Evolutionary conservation across 2,329 filamentous ascomycete species (phyloP), one percentile per base, ranked within the genome.

Genomic region (Nigrospora osmanthi): DNA sequence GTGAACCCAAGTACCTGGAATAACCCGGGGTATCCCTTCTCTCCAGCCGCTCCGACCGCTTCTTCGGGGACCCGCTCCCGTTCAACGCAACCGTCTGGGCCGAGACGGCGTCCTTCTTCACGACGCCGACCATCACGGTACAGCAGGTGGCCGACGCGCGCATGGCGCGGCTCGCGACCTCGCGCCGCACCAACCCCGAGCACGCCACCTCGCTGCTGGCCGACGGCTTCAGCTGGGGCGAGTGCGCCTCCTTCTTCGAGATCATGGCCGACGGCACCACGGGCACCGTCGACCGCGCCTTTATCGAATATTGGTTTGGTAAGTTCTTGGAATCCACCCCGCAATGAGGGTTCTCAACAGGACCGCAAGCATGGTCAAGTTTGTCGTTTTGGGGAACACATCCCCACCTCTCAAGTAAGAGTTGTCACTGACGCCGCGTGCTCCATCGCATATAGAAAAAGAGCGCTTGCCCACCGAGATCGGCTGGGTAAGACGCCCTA

Each of bases 101-200:
- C 43, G 40, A 54, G 42, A 56, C 52, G 2, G 45, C 44, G 33
- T 46, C 49, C 2, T 52, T 45, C 44, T 54, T 46, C 47, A 52
- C 53, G 3, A 49, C 47, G 3, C 48, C 52, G 13, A 43, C 49
- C 13, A 46, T 55, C 39, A 40, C 43, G 30, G 31, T 55, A 4
- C 42, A 51, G 38, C 53, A 52, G 51, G 50, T 42, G 2, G 37
- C 51, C 13, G 49, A 52, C 16, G 54, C 51, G 9, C 47, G 49
- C 1, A 14, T 45, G 4, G 49, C 48, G 15, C 48, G 54, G 19
- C 44, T 52, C 6, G 40, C 47, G 37, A 50, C 49, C 15, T 54
- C 54, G 11, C 49, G 46, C 32, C 46, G 49, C 10, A 54, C 51
- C n/a, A 53, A 56, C 35, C 54, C 54, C 1, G 47, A 45, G 15